Percentiles rank a stretch among this genome's conserved stretches.
Conservation (phyloP, 805 yeast species). For the Yarrowia sp. region DNA sequence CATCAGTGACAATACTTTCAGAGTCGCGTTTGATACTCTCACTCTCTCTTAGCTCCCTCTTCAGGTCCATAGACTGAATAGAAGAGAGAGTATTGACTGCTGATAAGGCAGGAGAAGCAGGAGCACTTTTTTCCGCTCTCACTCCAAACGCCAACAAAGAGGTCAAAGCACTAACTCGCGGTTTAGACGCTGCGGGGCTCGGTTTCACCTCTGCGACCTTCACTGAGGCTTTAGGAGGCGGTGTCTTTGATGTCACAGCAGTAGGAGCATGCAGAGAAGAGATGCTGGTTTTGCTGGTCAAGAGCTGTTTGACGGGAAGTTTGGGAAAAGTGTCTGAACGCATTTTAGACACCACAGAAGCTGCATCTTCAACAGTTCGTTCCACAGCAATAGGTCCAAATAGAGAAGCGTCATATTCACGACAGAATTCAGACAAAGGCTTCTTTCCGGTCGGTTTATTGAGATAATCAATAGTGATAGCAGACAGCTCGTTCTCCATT, state of each 20-base stretch:
- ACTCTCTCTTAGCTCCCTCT: not conserved
- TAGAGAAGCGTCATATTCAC: constrained; percentile 54
- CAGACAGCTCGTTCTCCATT: constrained; percentile 82
- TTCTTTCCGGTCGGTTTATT: constrained; percentile 37
- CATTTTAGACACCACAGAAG: constrained; percentile 6
- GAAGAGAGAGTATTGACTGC: constrained; percentile 10
- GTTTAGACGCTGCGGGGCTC: constrained; percentile 8
- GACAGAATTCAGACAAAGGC: constrained; percentile 61
- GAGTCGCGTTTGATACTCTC: not conserved
- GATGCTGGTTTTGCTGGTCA: not conserved
- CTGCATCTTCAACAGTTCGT: not conserved
- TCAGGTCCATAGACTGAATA: not conserved
- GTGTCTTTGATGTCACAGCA: not conserved
- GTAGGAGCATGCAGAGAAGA: constrained; percentile 1
- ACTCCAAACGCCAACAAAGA: constrained; percentile 16
- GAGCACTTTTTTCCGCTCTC: not conserved
- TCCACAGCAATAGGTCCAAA: constrained; percentile 18
- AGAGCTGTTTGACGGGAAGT: constrained; percentile 8
- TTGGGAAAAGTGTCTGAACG: constrained; percentile 18
- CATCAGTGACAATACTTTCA: constrained; percentile 5
- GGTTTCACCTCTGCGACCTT: constrained; percentile 16
- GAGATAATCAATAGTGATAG: constrained; percentile 63
- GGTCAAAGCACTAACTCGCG: constrained; percentile 2
- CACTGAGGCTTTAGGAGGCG: constrained; percentile 5
- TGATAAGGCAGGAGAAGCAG: constrained; percentile 13